Evolutionary conservation across 1,284 basidiomycete genomes (phyloP).

Genomic region (Irpex lacteus): DNA sequence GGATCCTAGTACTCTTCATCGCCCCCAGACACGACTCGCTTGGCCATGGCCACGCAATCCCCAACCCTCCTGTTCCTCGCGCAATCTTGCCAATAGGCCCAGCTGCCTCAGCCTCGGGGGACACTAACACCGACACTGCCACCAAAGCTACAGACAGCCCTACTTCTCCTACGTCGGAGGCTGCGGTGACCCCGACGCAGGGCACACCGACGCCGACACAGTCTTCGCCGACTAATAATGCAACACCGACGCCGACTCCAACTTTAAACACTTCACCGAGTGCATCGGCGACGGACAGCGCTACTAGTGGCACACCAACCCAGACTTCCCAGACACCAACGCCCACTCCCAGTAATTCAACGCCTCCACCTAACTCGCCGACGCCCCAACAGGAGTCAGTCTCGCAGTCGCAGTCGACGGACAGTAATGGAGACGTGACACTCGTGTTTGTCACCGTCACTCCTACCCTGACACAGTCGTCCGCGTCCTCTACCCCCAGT

Average conservation of each 20-base stretch:
- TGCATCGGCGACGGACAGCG: neutral
- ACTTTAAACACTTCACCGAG: conserved; percentile 18
- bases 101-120: neutral
- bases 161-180: neutral
- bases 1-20: conserved; percentile 26
- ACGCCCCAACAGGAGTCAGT: neutral
- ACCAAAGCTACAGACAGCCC: neutral
- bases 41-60: conserved; percentile 14
- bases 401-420: conserved; percentile 18
- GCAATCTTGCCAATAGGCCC: neutral
- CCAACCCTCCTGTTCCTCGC: neutral
- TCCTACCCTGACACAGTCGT: conserved; percentile 9
- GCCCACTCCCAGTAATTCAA: conserved; percentile 13
- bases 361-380: conserved; percentile 6
- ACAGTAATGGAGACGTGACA: conserved; percentile 21
- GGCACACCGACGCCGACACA: conserved; percentile 1
- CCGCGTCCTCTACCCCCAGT: conserved; percentile 15
- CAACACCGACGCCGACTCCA: conserved; percentile 9
- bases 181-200: neutral
- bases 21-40: conserved; percentile 25
- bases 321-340: neutral
- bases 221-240: neutral
- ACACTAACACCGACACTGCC: neutral
- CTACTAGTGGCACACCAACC: neutral
- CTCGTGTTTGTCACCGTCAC: conserved; percentile 20